Evolutionary conservation across 2,329 filamentous ascomycete species (phyloP).

Genomic region (Aspergillus pseudotamarii): DNA sequence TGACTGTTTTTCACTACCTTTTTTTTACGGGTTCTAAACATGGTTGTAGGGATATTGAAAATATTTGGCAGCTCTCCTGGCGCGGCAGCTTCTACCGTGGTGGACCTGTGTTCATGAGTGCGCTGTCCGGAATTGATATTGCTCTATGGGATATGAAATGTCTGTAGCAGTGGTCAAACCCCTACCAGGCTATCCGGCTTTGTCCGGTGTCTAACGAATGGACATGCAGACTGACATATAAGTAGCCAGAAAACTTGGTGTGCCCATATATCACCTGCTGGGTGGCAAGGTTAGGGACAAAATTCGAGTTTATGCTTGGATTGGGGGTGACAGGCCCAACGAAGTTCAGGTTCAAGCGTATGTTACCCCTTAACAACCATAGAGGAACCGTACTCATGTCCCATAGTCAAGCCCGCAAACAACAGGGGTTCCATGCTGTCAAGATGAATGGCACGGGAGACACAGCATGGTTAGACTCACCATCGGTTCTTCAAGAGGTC

Average conservation of each 20-base stretch:
- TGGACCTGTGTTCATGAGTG: conserved; percentile 79
- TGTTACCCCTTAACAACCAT: conserved; percentile 5
- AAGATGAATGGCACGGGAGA: conserved; percentile 85
- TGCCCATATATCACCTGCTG: conserved; percentile 73
- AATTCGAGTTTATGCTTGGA: conserved; percentile 76
- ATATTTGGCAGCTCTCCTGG: conserved; percentile 77
- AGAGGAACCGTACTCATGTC: background rate
- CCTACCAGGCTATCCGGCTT: too few relatives aligned
- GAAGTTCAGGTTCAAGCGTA: conserved; percentile 64
- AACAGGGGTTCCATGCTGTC: conserved; percentile 50
- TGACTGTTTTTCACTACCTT: too few relatives aligned
- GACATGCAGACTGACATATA: too few relatives aligned
- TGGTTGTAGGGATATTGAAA: conserved; percentile 68
- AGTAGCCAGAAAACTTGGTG: conserved; percentile 52
- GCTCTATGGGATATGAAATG: conserved; percentile 81
- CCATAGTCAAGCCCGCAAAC: conserved; percentile 46
- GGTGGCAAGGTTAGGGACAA: conserved; percentile 73
- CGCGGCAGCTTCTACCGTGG: conserved; percentile 74
- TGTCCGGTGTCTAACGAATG: too few relatives aligned
- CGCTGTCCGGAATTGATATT: conserved; percentile 75
- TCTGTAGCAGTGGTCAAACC: conserved; percentile 11
- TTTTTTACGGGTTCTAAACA: too few relatives aligned
- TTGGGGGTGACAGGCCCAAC: conserved; percentile 71
- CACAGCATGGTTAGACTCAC: conserved; percentile 75
- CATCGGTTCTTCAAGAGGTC: conserved; percentile 62